Percentiles rank a stretch among this genome's conserved stretches.
Evolutionary conservation across 345 rosid genomes (phyloP).

Genomic region (Rhizophora mangle): DNA sequence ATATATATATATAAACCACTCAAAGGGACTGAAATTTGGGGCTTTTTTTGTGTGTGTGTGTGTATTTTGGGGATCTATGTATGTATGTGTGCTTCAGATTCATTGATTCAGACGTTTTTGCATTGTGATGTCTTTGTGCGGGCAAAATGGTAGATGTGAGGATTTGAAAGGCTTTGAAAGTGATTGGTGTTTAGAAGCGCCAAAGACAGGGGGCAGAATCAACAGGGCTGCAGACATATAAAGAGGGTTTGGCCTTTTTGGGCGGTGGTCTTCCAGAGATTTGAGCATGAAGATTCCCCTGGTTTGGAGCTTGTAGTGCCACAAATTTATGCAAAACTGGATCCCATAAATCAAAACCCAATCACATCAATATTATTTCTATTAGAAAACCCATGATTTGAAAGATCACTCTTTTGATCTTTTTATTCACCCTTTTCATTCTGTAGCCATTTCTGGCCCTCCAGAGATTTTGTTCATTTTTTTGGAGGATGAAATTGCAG

Average conservation of each 20-base stretch:
- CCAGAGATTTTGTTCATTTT: background rate
- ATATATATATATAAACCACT: background rate
- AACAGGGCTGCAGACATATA: background rate
- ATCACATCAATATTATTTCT: background rate
- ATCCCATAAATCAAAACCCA: conserved; percentile 12
- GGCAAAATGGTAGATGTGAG: conserved; percentile 1
- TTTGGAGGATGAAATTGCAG: background rate
- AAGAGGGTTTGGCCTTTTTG: conserved; percentile 1
- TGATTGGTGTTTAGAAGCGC: conserved; percentile 13
- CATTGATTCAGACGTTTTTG: conserved; percentile 1
- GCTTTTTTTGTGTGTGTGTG: background rate
- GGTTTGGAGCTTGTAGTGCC: conserved; percentile 1
- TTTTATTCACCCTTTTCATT: background rate
- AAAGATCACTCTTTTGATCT: conserved; percentile 3
- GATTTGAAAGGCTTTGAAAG: conserved; percentile 12
- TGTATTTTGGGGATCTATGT: too few species aligned
- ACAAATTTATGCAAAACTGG: conserved; percentile 11
- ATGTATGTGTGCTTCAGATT: background rate
- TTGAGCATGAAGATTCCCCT: background rate
- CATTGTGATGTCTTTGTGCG: background rate
- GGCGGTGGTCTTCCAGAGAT: background rate
- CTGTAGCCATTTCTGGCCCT: background rate
- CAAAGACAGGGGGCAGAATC: background rate
- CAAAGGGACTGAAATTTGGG: conserved; percentile 6
- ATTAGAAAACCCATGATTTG: conserved; percentile 8